Base-by-base conservation (phyloP, 2,329 filamentous ascomycete species). In the Cryphonectria carpinicola region DNA sequence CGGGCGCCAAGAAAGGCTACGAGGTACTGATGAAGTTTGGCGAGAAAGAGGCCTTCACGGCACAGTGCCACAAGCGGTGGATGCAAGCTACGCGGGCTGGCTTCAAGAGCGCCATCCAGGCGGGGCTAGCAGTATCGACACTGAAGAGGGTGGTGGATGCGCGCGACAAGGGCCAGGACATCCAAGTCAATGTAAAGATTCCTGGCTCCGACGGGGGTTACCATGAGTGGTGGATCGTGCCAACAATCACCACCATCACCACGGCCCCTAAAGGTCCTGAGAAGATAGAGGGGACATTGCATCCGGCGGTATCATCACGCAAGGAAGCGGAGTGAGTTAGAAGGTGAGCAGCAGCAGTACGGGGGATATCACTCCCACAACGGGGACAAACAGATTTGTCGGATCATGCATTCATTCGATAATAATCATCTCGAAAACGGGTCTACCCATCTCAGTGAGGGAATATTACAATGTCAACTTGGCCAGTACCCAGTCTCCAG, bases 21-120 rank as follows among this genome's bases (percentile, higher is more conserved):
- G 89, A 91, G 78, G 82, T 83, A 14, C 76, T 91, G 60, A 84
- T 82, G 73, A 88, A 84, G 76, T 79, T 90, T 71, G 79, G 81
- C 6, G 82, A 84, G 17, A 77, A 82, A 68, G 86, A 88, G 49
- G 84, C 86, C 1, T 90, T 89, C 73, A 85, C 84, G 13, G 82
- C 84, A 41, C 85, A 86, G 13, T 86, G 85, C 61, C 86, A 92
- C 74, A 87, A 86, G 14, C 85, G 88, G 69, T 94, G 92, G 91
- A 78, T 86, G 25, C 82, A 81, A 32, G 84, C 88, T 32, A 82
- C 87, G 14, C 91, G 89, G 78, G 85, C 87, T 72, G 86, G 86
- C 13, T 83, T 92, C 75, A 89, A 89, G 76, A 88, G 91, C n/a
- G 91, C 89, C 74, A 94, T 95, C 72, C 89, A 89, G 11, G 85